phyloP scores from a whole-genome alignment of 345 rosid species.

The Gynandropsis gynandra region DNA sequence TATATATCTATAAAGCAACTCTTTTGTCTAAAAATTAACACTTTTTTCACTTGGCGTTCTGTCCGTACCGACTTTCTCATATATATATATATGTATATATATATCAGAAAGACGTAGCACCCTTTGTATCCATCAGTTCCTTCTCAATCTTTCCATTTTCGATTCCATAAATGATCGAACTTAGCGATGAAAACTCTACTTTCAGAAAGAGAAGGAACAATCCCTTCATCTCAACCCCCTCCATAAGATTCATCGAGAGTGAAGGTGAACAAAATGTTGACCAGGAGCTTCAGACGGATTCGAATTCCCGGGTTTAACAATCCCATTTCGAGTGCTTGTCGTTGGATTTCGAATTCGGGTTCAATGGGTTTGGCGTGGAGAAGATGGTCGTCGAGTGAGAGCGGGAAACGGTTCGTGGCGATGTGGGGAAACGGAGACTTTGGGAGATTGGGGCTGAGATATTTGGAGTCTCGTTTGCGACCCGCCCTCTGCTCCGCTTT shows the following conservation, averaged over 20 bases:
- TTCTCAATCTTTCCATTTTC: slow-evolving; percentile 14
- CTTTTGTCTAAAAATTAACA: too few relatives aligned
- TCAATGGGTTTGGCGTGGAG: slow-evolving; percentile 11
- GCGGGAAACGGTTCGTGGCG: slow-evolving; percentile 46
- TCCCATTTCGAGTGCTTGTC: neutral
- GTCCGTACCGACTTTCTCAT: neutral
- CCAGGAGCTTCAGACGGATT: slow-evolving; percentile 21
- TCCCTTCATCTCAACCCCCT: neutral
- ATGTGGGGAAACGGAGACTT: slow-evolving; percentile 92
- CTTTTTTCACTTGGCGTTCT: too few relatives aligned
- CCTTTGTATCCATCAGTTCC: slow-evolving; percentile 27
- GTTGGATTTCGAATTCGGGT: slow-evolving; percentile 11
- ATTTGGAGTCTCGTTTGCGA: slow-evolving; percentile 61
- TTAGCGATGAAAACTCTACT: neutral
- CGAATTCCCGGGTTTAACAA: slow-evolving; percentile 1
- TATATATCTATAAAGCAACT: too few relatives aligned
- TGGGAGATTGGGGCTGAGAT: slow-evolving; percentile 72
- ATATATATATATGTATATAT: neutral
- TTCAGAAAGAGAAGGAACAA: slow-evolving; percentile 1
- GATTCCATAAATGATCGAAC: slow-evolving; percentile 9
- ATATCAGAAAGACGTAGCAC: slow-evolving; percentile 26
- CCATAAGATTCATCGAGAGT: slow-evolving; percentile 3
- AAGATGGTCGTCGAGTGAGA: slow-evolving; percentile 22
- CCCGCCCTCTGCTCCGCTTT: slow-evolving; percentile 49
- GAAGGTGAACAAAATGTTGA: slow-evolving; percentile 20